phyloP scores from a whole-genome alignment of 208 protist genomes.

The Entamoeba dispar region DNA sequence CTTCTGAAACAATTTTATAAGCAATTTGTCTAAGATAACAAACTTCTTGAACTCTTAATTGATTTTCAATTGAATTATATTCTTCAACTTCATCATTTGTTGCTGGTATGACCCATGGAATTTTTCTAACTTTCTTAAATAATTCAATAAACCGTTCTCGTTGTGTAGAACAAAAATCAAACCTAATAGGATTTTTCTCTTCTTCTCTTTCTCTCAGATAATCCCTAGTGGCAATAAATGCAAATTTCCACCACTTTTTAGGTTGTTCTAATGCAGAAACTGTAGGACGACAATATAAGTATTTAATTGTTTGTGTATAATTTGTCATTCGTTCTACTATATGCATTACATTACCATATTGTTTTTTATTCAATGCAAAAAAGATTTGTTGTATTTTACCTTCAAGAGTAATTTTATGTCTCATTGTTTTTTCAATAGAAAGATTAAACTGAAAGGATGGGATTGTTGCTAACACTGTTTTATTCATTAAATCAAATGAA shows the following conservation, averaged over 20 bases:
- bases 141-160: not conserved
- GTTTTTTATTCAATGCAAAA: not conserved
- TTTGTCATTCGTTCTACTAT: not conserved
- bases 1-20: not conserved
- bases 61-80: not conserved
- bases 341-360: not conserved
- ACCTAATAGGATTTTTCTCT: not conserved
- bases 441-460: not conserved
- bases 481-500: not conserved
- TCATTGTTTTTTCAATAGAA: not conserved
- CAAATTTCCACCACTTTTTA: not conserved
- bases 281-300: not conserved
- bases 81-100: not conserved
- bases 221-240: not conserved
- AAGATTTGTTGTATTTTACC: not conserved
- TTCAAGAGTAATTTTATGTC: not conserved
- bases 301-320: not conserved
- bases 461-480: not conserved
- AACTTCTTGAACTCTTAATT: not conserved
- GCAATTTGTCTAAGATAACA: not conserved
- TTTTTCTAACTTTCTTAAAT: not conserved
- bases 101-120: not conserved
- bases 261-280: not conserved
- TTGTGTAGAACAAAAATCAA: not conserved
- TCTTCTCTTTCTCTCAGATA: not conserved